These are phyloP conservation scores for Grammothele lineata DNA, from an alignment of 768 basidiomycete genomes.

Conservation along the genomic window DNA sequence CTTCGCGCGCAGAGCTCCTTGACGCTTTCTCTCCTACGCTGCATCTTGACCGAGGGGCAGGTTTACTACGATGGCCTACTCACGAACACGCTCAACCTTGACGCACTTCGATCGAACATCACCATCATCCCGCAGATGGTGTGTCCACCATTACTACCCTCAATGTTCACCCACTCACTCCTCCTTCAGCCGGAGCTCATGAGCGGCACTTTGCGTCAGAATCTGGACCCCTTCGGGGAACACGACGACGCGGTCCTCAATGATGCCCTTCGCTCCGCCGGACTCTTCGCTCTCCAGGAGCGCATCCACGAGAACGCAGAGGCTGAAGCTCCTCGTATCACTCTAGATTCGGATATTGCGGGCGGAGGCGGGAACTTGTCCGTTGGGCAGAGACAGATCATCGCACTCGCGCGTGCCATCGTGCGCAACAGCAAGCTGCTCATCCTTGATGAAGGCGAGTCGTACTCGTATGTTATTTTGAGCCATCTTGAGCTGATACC, in stretches of 20 bases:
- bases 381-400: constrained; percentile 55
- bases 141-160: too few species aligned
- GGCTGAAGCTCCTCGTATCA: constrained; percentile 31
- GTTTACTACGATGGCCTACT: constrained; percentile 48
- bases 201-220: constrained; percentile 51
- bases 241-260: constrained; percentile 49
- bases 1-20: constrained; percentile 34
- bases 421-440: constrained; percentile 51
- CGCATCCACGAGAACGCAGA: constrained; percentile 1
- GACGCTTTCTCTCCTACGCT: constrained; percentile 49
- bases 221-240: constrained; percentile 55
- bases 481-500: too few species aligned
- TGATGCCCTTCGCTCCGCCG: constrained; percentile 44
- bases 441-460: constrained; percentile 50
- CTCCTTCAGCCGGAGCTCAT: constrained; percentile 46
- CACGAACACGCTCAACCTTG: constrained; percentile 45
- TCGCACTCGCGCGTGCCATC: constrained; percentile 55
- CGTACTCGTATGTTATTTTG: constrained; percentile 8
- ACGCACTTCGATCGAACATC: constrained; percentile 46
- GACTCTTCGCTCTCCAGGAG: constrained; percentile 39
- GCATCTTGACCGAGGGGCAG: constrained; percentile 48
- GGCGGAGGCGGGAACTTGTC: constrained; percentile 43
- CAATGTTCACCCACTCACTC: too few species aligned
- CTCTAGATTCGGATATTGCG: constrained; percentile 41
- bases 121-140: constrained; percentile 58